Base-by-base conservation (phyloP, 352 stramenopile species). In the Globisporangium megalacanthum region DNA sequence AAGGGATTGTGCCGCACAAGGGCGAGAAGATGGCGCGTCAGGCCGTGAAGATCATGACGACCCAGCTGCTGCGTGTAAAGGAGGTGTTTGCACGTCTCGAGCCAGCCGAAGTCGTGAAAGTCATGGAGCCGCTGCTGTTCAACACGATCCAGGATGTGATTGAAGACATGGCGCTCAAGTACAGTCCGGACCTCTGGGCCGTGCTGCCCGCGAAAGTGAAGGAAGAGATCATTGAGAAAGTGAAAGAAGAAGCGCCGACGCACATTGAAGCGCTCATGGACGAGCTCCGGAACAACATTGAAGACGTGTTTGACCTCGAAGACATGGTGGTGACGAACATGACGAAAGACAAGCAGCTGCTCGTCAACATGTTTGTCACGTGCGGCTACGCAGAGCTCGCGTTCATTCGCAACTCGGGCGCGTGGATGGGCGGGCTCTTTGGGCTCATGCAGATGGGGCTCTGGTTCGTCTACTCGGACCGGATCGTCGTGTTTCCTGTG, bases 1-100 rank as follows among this genome's bases (percentile, higher is more conserved):
- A 99, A 64, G 96, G 96, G 15, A 98, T 99, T 48, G 95, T 99
- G n/a, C 96, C 96, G 1, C 83, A 90, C 64, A 98, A 98, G 65
- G 95, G 89, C 31, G 93, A 98, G 69, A 96, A 98, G 54, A 99
- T 99, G 96, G 94, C 93, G n/a, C 91, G 89, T 19, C 88, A 96
- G 49, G 89, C 87, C 22, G 94, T 96, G 59, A 75, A 82, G 54
- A 91, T 97, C 53, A 96, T 99, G 72, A 97, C 96, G 20, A 88
- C 88, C 15, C 95, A 98, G 68, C 77, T 99, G 19, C 86, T 98
- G 35, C 64, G 85, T 31, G 86, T 96, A 9, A 86, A 97, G 50
- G 92, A 98, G 65, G 86, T 98, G 15, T 98, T 98, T 72, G 61
- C 79, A 36, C 77, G 83, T 29, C 85, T 98, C 19, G 89, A 98